Conservation (phyloP, 2,329 filamentous ascomycete species). For the Dryadomyces quercus-mongolicae region DNA sequence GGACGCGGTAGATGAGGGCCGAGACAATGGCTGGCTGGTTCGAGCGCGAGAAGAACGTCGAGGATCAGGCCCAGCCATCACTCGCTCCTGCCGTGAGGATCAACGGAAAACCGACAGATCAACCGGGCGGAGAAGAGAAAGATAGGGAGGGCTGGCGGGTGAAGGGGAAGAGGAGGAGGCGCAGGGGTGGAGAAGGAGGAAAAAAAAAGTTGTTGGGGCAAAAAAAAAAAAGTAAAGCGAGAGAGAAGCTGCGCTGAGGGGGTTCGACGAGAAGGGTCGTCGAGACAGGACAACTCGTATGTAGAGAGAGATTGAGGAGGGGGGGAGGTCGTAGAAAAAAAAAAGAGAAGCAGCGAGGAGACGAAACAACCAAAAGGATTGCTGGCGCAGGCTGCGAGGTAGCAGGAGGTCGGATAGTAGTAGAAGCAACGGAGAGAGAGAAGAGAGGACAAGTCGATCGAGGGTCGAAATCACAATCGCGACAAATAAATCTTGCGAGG, state of each 20-base stretch:
- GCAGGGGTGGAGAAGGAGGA: neutral
- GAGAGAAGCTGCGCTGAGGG: neutral
- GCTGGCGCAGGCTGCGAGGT: neutral
- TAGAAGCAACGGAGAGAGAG: neutral
- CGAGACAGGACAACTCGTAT: neutral
- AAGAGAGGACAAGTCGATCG: neutral
- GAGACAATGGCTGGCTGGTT: constrained; percentile 61
- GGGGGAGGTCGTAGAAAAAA: neutral
- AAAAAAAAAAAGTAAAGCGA: neutral
- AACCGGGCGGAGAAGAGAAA: constrained; percentile 14
- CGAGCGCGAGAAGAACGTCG: constrained; percentile 88
- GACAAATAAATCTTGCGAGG: neutral
- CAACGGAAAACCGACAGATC: neutral
- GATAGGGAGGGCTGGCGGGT: neutral
- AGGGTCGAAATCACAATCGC: neutral
- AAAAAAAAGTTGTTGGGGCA: neutral
- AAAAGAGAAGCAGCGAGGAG: neutral
- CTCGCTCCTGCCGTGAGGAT: constrained; percentile 19
- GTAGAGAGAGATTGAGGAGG: neutral
- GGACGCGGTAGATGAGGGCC: constrained; percentile 67
- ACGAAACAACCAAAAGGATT: neutral
- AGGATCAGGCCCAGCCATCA: constrained; percentile 55
- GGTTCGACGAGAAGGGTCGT: constrained; percentile 13
- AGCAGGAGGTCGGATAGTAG: neutral
- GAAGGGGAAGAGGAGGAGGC: too few species aligned